phyloP scores from a whole-genome alignment of 306 rosid species.

The Sechiopsis laciniata region DNA sequence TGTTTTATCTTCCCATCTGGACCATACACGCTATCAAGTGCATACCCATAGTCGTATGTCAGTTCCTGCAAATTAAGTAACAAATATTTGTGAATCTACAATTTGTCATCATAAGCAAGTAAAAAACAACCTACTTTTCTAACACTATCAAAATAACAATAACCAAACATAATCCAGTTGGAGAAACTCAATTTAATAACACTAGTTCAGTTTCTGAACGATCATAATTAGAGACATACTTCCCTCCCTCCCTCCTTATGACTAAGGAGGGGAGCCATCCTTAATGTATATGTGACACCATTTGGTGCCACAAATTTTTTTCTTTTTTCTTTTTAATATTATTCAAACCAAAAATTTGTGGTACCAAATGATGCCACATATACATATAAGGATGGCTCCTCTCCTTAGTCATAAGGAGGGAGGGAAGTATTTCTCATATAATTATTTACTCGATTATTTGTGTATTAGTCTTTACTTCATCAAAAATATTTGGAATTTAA shows the following conservation, averaged over 20 bases:
- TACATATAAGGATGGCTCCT: too few species aligned
- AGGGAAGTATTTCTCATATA: too few species aligned
- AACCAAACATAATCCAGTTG: neutral
- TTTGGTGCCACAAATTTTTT: too few species aligned
- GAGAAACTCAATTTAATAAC: neutral
- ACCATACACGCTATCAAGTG: conserved; percentile 72
- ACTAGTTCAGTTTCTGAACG: neutral
- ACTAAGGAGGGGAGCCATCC: too few species aligned
- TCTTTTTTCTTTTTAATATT: too few species aligned
- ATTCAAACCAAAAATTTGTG: too few species aligned
- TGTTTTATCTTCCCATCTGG: conserved; percentile 68
- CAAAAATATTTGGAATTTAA: neutral
- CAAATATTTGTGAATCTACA: neutral
- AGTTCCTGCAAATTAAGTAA: conserved; percentile 53
- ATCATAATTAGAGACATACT: too few species aligned
- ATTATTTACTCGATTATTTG: neutral
- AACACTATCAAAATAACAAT: neutral
- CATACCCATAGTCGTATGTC: conserved; percentile 91
- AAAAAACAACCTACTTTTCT: neutral
- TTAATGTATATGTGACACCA: too few species aligned
- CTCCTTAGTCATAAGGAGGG: too few species aligned
- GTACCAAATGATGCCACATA: too few species aligned
- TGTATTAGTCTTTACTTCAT: too few species aligned
- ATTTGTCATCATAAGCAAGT: neutral
- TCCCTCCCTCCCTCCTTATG: too few species aligned